A percentile compares a stretch with the other conserved stretches of the same genome.
Evolutionary conservation across 768 basidiomycete species (phyloP).

Genomic region (Suillus discolor): DNA sequence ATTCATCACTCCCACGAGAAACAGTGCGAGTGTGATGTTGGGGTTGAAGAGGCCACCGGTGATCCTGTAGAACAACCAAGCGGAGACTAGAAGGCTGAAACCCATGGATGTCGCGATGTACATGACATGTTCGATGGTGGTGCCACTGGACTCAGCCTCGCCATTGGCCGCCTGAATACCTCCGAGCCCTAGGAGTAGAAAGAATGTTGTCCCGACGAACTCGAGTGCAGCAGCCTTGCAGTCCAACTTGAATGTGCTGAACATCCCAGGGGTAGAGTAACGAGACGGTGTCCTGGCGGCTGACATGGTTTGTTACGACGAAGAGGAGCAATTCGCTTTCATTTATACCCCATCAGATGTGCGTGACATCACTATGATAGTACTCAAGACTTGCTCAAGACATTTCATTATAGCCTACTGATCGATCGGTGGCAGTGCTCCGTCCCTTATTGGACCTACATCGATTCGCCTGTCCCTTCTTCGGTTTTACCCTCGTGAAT

Average conservation of each 20-base stretch:
- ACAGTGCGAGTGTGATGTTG: conserved; percentile 58
- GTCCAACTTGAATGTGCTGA: conserved; percentile 40
- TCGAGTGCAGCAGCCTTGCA: conserved; percentile 54
- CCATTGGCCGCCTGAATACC: conserved; percentile 59
- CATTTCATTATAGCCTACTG: not conserved
- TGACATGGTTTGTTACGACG: not conserved
- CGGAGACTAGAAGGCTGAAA: conserved; percentile 59
- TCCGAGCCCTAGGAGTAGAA: conserved; percentile 67
- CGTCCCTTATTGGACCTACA: conserved; percentile 27
- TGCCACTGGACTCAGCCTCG: conserved; percentile 34
- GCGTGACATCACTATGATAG: not conserved
- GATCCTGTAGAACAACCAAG: conserved; percentile 68
- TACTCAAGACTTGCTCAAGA: not conserved
- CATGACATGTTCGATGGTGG: conserved; percentile 44
- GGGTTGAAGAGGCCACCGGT: conserved; percentile 73
- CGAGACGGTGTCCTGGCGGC: conserved; percentile 11
- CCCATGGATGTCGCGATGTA: conserved; percentile 67
- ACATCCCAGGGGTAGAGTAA: conserved; percentile 16
- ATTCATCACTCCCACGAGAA: conserved; percentile 55
- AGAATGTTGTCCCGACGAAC: conserved; percentile 60
- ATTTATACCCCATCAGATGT: not conserved
- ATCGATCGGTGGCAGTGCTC: conserved; percentile 8
- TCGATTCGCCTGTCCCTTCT: conserved; percentile 22
- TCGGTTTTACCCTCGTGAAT: too few species aligned
- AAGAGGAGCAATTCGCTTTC: not conserved